Base-by-base conservation (phyloP, 2,329 filamentous ascomycete genomes). In the Fusarium hainanense region DNA sequence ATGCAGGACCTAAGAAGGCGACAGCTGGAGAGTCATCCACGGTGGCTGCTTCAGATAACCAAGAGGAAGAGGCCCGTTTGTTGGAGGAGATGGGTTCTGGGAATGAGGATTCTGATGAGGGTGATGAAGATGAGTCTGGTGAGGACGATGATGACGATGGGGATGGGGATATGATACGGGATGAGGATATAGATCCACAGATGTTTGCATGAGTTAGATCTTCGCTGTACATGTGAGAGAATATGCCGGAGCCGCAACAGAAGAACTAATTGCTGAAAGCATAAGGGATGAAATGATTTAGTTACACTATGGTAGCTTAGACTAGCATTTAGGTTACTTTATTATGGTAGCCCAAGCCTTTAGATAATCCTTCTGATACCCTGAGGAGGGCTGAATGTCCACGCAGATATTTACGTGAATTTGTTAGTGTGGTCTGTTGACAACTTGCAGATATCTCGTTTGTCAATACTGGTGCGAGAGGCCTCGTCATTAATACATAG, bases 31-130 rank as follows among this genome's bases (percentile, higher is more conserved):
- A 69, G 11, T 61, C 62, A 14, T 68, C 64, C 14, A 64, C 55
- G 8, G 49, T 59, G 14, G 68, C 65, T 13, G 67, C 56, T 9
- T 41, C 67, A 4, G 72, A 72, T 9, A 70, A 71, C 5, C 72
- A 73, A 37, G 76, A 74, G 23, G 75, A 76, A 32, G 70, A 73
- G 10, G 58, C 72, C 1, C 54, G 57, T 23, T 11, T 73, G 23
- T 37, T 65, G 55, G 77, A 74, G 2, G 76, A 75, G 37, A 66
- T 69, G 58, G 70, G 70, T 10, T 75, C 69, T 18, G 74, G 63
- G 5, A 72, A 74, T 13, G 75, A 74, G 3, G 76, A 77, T 25
- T 74, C 69, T 4, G 77, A 76, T 11, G 78, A 77, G 0, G 74
- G 68, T 3, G 77, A 76, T 14, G 78, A 77, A 0, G 74, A 75